These are phyloP conservation scores for Calycina herbarum DNA, from an alignment of 2,329 filamentous ascomycete species.

Conservation along the genomic window DNA sequence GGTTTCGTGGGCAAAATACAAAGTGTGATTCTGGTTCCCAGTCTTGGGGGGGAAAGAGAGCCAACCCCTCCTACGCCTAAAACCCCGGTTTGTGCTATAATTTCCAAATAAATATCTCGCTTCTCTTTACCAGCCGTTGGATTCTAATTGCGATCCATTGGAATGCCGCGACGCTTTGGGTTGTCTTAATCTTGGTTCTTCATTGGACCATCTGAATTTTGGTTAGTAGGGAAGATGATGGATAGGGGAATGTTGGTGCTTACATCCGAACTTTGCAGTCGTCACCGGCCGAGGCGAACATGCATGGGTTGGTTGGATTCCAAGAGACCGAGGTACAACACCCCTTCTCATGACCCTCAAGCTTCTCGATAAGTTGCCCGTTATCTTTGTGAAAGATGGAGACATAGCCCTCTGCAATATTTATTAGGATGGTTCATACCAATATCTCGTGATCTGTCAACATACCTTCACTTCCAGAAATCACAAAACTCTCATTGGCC, in stretches of 20 bases:
- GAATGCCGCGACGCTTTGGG: conserved; percentile 21
- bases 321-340: conserved; percentile 86
- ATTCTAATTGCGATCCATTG: conserved; percentile 22
- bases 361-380: conserved; percentile 70
- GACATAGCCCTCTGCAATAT: conserved; percentile 58
- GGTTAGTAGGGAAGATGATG: background rate
- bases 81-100: conserved; percentile 7
- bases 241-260: conserved; percentile 40
- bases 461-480: conserved; percentile 87
- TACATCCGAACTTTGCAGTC: conserved; percentile 84
- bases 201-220: conserved; percentile 31
- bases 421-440: conserved; percentile 17
- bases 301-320: conserved; percentile 78
- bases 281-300: conserved; percentile 91
- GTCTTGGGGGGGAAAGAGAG: no score
- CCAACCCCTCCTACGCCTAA: background rate
- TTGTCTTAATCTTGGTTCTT: conserved; percentile 15
- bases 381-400: conserved; percentile 91
- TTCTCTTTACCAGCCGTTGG: conserved; percentile 26
- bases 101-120: background rate
- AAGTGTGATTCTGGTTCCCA: no score
- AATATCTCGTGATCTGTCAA: conserved; percentile 1
- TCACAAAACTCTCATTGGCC: conserved; percentile 85
- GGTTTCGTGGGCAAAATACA: no score
- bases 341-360: conserved; percentile 72